Base-by-base conservation (phyloP, 495 filamentous ascomycete genomes). In the Daldinia caldariorum region DNA sequence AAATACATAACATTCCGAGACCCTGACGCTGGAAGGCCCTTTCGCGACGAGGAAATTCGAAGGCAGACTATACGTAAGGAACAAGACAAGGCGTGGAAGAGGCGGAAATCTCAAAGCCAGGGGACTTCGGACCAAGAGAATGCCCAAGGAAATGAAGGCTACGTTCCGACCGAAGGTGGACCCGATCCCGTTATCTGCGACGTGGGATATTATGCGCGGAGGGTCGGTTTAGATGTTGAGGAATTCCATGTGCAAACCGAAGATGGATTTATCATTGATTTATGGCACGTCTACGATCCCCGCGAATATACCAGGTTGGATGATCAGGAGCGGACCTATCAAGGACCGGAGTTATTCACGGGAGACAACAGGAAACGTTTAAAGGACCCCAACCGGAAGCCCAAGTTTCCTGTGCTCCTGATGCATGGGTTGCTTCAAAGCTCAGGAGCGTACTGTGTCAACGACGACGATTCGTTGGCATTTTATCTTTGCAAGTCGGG, bases 271-370 rank as follows among this genome's bases (percentile, higher is more conserved):
- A 86, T 97, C 66, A 90, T 98, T 61, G 85, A 89, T 16, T 81
- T 98, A 1, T 95, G 91, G 88, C 94, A 97, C 76, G 83, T 98
- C 35, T 98, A 93, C 76, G 89, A 97, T 61, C 95, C 94, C 0
- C 83, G 84, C 58, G 90, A 95, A 61, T 89, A 92, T 71, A 82
- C 79, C 1, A 82, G 81, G 0, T 57, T 80, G 3, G 56, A 76
- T 6, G 77, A 78, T 39, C 69, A 80, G 26, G 74, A 82, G 20
- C 72, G 83, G 16, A 64, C 79, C 12, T 72, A 80, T 60, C 75
- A 77, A 37, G 79, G 80, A 6, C 80, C 84, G 1, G 80, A 84
- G 12, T 59, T 83, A 5, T 86, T 80, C 53, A 70, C 59, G 43
- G 70, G 62, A 18, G 50, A 63, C 43, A 37, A 39, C 32, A 71